Evolutionary conservation across 2,329 filamentous ascomycete genomes (phyloP).

Genomic region (Hymenoscyphus repandus): DNA sequence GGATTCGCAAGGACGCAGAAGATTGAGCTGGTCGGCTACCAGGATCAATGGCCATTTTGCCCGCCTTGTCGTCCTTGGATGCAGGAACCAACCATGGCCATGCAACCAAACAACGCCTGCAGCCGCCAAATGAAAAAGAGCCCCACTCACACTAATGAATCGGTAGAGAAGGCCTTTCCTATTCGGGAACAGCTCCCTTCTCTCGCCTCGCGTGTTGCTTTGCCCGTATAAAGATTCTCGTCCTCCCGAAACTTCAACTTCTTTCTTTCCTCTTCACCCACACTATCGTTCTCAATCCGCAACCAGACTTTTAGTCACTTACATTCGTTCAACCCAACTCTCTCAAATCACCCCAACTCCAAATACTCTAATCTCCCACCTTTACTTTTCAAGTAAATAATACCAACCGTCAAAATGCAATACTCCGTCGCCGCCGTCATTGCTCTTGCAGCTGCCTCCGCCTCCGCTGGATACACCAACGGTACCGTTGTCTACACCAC

Average conservation of each 20-base stretch:
- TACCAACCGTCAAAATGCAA: conserved; percentile 35
- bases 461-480: conserved; percentile 18
- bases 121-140: too few relatives aligned
- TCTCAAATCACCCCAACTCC: conserved; percentile 15
- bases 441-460: conserved; percentile 30
- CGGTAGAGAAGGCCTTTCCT: background rate
- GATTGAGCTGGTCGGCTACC: too few relatives aligned
- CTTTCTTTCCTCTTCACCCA: conserved; percentile 13
- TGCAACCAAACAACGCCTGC: too few relatives aligned
- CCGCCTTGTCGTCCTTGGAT: too few relatives aligned
- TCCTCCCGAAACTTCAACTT: conserved; percentile 1
- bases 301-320: conserved; percentile 29
- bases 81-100: too few relatives aligned
- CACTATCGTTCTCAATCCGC: conserved; percentile 12
- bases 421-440: conserved; percentile 32
- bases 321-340: conserved; percentile 28
- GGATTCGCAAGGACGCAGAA: too few relatives aligned
- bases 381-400: conserved; percentile 24
- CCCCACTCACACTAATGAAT: too few relatives aligned
- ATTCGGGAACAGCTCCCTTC: background rate
- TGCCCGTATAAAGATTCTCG: conserved; percentile 10
- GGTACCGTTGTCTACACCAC: conserved; percentile 43
- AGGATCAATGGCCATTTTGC: too few relatives aligned
- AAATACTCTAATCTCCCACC: conserved; percentile 10
- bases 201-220: too few relatives aligned